Conservation (phyloP, 2,329 filamentous ascomycete species). For the Bipolaris zeicola region DNA sequence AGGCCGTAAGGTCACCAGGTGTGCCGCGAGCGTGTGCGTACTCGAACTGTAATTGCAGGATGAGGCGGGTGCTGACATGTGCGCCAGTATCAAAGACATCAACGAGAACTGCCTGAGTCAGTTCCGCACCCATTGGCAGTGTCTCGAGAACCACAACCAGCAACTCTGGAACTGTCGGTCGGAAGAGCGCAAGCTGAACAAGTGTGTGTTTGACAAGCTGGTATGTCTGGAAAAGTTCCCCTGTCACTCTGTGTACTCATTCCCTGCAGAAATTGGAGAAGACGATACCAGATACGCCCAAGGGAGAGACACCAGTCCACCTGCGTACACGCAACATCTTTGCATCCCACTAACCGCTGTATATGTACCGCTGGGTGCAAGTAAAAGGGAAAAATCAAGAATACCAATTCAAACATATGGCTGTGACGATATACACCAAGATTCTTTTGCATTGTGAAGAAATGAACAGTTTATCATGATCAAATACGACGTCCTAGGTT, state of each 20-base stretch:
- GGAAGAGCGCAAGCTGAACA: conserved; percentile 87
- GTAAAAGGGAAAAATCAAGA: conserved; percentile 24
- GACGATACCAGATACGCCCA: conserved; percentile 57
- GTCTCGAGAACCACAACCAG: conserved; percentile 96
- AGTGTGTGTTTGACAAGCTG: conserved; percentile 94
- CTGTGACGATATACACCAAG: not conserved
- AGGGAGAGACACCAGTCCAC: conserved; percentile 57
- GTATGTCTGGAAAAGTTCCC: conserved; percentile 62
- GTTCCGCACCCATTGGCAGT: conserved; percentile 94
- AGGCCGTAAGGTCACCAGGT: conserved; percentile 93
- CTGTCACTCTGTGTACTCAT: not conserved
- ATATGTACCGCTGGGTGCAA: conserved; percentile 33
- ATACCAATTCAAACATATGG: conserved; percentile 15
- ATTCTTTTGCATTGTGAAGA: conserved; percentile 24
- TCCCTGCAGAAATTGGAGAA: conserved; percentile 56
- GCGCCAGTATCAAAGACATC: conserved; percentile 81
- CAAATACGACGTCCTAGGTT: not conserved
- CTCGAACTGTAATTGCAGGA: not conserved
- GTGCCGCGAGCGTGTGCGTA: conserved; percentile 87
- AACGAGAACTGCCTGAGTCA: conserved; percentile 91
- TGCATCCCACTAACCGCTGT: conserved; percentile 41
- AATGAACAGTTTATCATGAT: conserved; percentile 5
- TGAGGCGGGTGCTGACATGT: conserved; percentile 12
- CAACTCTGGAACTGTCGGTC: conserved; percentile 94
- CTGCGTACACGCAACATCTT: conserved; percentile 55